Base-by-base conservation (phyloP, 192 early-diverging fungal species). In the Backusella westeae region DNA sequence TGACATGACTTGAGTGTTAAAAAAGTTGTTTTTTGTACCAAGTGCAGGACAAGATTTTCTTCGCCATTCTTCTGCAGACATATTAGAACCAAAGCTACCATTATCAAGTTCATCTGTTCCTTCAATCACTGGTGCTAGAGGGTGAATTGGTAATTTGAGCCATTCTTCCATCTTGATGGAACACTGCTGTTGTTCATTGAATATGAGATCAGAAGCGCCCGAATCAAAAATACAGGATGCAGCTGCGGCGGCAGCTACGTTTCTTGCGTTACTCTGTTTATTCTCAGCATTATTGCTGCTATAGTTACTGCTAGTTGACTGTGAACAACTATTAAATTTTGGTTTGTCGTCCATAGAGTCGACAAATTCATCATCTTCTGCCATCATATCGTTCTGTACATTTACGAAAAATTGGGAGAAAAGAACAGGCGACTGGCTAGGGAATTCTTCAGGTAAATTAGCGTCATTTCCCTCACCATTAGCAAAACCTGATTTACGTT, bases 341-440 rank as follows among this genome's bases (percentile, higher is more conserved):
- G 23, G 56, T 9, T 63, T 63, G 56, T 23, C 56, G 26, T 63
- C 56, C 56, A 63, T 29, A 29, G 56, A 63, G 56, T 63, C 56
- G 56, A 14, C 56, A 26, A 63, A 63, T 26, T 23, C 21, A 63
- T 63, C 56, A 63, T 63, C 56, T 63, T 63, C 56, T 63, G 56
- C 4, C 26, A 63, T 29, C 9, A 63, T 63, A 63, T 63, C 56
- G 26, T 63, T 63, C 23, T 63, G 56, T 63, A 63, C 56, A 63
- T 63, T 29, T 63, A 63, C 26, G 66, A 74, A 74, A 56, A 74
- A 74, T 38, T 74, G 72, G 14, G 72, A 74, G 56, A 74, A 74
- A 26, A 74, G 53, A 15, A 74, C 72, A 14, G 68, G 68, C 14
- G 68, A 29, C 26, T 63, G 23, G 26, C 8, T 12, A 63, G 56